Evolutionary conservation across 1,139 yeast species (phyloP).

Genomic region (Kodamaea derodonti): DNA sequence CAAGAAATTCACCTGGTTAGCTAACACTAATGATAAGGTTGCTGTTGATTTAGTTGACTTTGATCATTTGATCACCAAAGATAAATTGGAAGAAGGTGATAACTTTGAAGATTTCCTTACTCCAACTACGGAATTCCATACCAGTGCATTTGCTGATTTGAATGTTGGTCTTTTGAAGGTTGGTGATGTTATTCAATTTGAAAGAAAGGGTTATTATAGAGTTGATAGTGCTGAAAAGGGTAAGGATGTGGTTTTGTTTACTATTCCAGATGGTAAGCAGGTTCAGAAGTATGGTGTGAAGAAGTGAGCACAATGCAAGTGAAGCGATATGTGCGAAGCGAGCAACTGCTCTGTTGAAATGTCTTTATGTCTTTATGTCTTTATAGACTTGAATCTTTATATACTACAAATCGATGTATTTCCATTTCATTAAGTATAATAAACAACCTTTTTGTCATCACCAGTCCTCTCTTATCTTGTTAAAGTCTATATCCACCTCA

Average conservation of each 20-base stretch:
- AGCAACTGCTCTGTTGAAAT: too few relatives aligned
- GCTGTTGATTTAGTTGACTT: constrained; percentile 83
- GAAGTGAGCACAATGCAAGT: constrained; percentile 26
- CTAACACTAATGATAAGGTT: constrained; percentile 69
- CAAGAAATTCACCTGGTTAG: constrained; percentile 94
- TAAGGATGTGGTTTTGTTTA: constrained; percentile 73
- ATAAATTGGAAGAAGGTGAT: constrained; percentile 92
- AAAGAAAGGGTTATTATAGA: constrained; percentile 95
- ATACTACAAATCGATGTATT: too few relatives aligned
- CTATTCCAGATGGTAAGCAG: constrained; percentile 95
- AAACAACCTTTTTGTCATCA: too few relatives aligned
- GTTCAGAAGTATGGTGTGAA: constrained; percentile 78
- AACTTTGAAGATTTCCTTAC: constrained; percentile 91
- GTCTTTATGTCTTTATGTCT: too few relatives aligned
- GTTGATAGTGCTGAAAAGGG: constrained; percentile 64
- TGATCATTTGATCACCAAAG: constrained; percentile 94
- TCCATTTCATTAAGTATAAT: too few relatives aligned
- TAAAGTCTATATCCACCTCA: too few relatives aligned
- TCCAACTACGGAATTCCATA: constrained; percentile 80
- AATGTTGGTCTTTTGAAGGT: constrained; percentile 72
- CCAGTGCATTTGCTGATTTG: constrained; percentile 74
- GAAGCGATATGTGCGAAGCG: too few relatives aligned
- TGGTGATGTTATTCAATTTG: constrained; percentile 90
- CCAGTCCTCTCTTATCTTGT: too few relatives aligned
- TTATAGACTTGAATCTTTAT: too few relatives aligned